A percentile compares a stretch with the other conserved stretches of the same genome.
Evolutionary conservation across 768 basidiomycete genomes (phyloP).

Genomic region (Dentipellis sp.): DNA sequence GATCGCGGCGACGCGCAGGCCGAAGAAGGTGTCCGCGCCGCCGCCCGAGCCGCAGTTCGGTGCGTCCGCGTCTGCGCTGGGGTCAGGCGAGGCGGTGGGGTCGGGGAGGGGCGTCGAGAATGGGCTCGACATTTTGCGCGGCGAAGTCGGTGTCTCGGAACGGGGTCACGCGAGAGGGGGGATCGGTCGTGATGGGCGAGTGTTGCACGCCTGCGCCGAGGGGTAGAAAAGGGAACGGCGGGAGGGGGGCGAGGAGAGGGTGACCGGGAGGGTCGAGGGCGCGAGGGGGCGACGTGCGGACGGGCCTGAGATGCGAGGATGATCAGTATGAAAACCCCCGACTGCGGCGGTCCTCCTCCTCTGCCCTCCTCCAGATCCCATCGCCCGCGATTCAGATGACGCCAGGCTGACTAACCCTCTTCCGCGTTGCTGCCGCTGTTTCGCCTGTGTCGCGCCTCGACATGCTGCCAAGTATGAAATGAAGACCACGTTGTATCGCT

Average conservation of each 20-base stretch:
- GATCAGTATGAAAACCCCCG: neutral
- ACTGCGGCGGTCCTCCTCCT: neutral
- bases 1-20: slow-evolving; percentile 60
- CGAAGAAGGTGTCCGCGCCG: slow-evolving; percentile 36
- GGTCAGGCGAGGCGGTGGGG: neutral
- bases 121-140: neutral
- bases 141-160: neutral
- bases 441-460: too few species aligned
- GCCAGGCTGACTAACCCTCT: neutral
- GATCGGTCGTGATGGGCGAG: too few species aligned
- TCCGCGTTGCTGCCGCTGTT: too few species aligned
- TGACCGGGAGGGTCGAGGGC: neutral
- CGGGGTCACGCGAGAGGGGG: too few species aligned
- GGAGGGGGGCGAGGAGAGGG: neutral
- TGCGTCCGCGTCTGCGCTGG: neutral
- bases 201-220: neutral
- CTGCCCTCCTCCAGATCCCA: neutral
- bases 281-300: neutral
- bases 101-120: neutral
- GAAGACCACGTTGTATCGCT: too few species aligned
- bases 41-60: slow-evolving; percentile 41
- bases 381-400: neutral
- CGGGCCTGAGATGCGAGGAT: neutral
- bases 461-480: too few species aligned
- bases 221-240: neutral